Evolutionary conservation across 139 green algal species (phyloP), one percentile per base, ranked within the genome.

Genomic region (Chlorella sp.): DNA sequence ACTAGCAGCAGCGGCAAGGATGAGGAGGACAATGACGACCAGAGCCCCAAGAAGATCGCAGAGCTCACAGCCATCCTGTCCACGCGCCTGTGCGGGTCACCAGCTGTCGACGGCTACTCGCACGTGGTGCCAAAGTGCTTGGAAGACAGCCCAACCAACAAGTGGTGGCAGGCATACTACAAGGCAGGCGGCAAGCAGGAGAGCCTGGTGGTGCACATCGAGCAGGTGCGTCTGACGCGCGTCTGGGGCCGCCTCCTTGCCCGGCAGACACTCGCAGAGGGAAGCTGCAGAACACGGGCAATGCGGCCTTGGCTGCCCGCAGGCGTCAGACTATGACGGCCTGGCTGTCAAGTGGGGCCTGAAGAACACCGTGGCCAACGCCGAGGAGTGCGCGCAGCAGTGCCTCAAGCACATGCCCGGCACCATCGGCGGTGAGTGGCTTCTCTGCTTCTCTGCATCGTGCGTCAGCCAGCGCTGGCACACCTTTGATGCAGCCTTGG

Each of bases 331-430:
- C 49, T 91, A 90, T 69, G 90, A 94, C 49, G 91, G 91, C 0
- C 51, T 96, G 26, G 91, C 91, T 2, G 90, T 94, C 5, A 68
- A 35, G 1, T 97, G 92, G 92, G 92, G 92, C 49, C 86, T 95
- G 27, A 81, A 81, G 35, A 86, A 96, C 84, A 94, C 80, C 6
- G 85, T 81, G 67, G 31, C 60, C 0, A 86, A 33, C 1, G 73
- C 83, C 1, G 84, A 93, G 77, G 86, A 90, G 31, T 90, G 88
- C 64, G 90, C 80, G 2, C 69, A 83, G 49, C 70, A 81, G 5
- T 94, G 90, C 76, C 59, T 75, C 31, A 71, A 80, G 6, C 89
- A 95, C 70, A 71, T 77, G 64, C 81, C 88, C 5, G 27, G 31
- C 63, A 69, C 31, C 2, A 50, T 71, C 26, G 35, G 5, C 35